A percentile compares a stretch with the other conserved stretches of the same genome.
These are phyloP conservation scores for Microdochium bolleyi DNA, from an alignment of 2,329 filamentous ascomycete genomes.

Conservation along the genomic window DNA sequence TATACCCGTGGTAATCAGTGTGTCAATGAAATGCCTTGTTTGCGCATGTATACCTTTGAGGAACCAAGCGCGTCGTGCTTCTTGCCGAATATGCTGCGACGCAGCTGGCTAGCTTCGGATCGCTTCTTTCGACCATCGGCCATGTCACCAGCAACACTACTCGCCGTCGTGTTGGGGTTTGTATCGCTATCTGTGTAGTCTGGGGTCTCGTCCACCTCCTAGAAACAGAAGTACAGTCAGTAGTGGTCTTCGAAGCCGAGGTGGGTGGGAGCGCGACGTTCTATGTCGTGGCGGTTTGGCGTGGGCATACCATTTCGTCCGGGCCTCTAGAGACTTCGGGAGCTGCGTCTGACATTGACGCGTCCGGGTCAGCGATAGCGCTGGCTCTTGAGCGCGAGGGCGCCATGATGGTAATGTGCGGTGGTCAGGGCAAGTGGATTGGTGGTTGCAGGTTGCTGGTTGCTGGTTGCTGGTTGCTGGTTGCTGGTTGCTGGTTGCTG, in stretches of 20 bases:
- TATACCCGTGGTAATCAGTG: not conserved
- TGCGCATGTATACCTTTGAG: slow-evolving; percentile 78
- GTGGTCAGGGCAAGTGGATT: no score
- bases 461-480: no score
- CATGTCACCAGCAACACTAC: slow-evolving; percentile 75
- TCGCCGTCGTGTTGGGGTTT: slow-evolving; percentile 64
- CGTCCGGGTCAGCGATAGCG: slow-evolving; percentile 46
- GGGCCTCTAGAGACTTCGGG: slow-evolving; percentile 21
- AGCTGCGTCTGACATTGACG: slow-evolving; percentile 55
- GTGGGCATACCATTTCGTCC: slow-evolving; percentile 44
- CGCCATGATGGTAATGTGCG: slow-evolving; percentile 36
- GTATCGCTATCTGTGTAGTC: slow-evolving; percentile 61
- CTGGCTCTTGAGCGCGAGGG: slow-evolving; percentile 42
- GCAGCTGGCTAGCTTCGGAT: slow-evolving; percentile 80
- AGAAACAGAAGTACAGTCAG: slow-evolving; percentile 1
- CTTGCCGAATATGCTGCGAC: slow-evolving; percentile 87
- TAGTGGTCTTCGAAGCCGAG: not conserved
- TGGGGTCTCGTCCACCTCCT: slow-evolving; percentile 58
- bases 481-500: no score
- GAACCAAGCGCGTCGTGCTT: slow-evolving; percentile 90
- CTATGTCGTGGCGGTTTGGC: no score
- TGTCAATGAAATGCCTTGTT: no score
- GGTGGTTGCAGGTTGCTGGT: no score
- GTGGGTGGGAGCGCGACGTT: not conserved
- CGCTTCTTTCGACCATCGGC: slow-evolving; percentile 77